A percentile compares a stretch with the other conserved stretches of the same genome.
Evolutionary conservation across 768 basidiomycete genomes (phyloP).

Genomic region (Rhodotorula babjevae): DNA sequence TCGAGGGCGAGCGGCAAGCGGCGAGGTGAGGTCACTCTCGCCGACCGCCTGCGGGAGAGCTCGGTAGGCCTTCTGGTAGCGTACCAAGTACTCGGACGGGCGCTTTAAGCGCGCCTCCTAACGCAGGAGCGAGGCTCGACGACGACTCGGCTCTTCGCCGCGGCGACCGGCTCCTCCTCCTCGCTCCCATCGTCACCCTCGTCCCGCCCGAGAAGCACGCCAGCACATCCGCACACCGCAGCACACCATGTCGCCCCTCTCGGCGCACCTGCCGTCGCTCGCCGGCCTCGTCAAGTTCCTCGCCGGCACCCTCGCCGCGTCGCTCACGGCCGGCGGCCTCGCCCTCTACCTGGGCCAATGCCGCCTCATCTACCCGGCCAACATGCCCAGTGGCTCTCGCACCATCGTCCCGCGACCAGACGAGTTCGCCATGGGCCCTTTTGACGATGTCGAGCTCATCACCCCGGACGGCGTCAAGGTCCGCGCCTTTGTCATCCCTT

Average conservation of each 20-base stretch:
- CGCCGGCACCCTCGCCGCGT: background rate
- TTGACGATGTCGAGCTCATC: constrained; percentile 66
- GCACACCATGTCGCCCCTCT: background rate
- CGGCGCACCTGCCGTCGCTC: background rate
- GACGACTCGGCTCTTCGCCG: no score
- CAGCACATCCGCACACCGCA: no score
- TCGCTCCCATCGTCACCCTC: no score
- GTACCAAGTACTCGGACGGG: no score
- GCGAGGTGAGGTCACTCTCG: no score
- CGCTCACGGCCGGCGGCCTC: constrained; percentile 46
- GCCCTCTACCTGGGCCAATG: constrained; percentile 81
- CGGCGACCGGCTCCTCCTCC: no score
- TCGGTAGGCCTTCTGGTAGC: no score
- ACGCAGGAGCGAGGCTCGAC: no score
- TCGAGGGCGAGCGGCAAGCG: no score
- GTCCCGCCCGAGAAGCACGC: no score
- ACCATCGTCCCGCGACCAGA: constrained; percentile 67
- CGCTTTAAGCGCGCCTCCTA: no score
- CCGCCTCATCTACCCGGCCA: constrained; percentile 83
- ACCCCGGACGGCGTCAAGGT: constrained; percentile 70
- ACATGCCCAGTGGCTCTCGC: constrained; percentile 64
- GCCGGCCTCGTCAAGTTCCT: constrained; percentile 6
- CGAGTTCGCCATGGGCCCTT: constrained; percentile 62
- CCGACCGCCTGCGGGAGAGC: no score
- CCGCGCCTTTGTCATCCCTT: constrained; percentile 70